These are phyloP conservation scores for Boletus huronensis DNA, from an alignment of 768 basidiomycete genomes.

Conservation along the genomic window DNA sequence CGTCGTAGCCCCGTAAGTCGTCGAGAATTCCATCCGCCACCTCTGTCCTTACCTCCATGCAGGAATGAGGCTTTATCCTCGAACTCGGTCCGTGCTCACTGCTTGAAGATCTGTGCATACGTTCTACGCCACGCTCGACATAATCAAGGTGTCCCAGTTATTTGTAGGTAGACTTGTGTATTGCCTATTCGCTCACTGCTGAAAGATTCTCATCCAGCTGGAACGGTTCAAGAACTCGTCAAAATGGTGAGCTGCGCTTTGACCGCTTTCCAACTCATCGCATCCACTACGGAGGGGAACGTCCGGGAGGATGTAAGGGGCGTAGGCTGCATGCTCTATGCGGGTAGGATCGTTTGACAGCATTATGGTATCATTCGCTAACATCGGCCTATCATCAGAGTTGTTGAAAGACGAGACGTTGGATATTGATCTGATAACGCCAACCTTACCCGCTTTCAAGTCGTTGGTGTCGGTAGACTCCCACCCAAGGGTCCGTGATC, in stretches of 20 bases:
- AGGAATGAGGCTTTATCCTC: constrained; percentile 33
- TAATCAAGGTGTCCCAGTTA: constrained; percentile 45
- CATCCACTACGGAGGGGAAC: constrained; percentile 48
- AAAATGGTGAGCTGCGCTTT: constrained; percentile 64
- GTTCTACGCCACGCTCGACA: constrained; percentile 71
- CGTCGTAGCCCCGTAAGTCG: constrained; percentile 18
- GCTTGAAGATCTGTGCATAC: constrained; percentile 79
- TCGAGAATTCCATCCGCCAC: neutral
- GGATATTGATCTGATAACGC: constrained; percentile 74
- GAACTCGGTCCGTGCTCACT: constrained; percentile 51
- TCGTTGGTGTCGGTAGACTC: constrained; percentile 53
- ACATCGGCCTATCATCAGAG: constrained; percentile 40
- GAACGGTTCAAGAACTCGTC: constrained; percentile 51
- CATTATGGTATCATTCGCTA: neutral
- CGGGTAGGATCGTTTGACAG: constrained; percentile 42
- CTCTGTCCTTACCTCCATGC: constrained; percentile 1
- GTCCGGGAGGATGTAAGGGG: constrained; percentile 75
- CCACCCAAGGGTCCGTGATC: constrained; percentile 42
- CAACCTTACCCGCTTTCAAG: constrained; percentile 79
- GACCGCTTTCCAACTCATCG: constrained; percentile 56
- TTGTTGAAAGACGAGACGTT: constrained; percentile 83
- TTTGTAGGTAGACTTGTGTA: constrained; percentile 39
- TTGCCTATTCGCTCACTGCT: constrained; percentile 6
- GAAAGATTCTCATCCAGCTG: constrained; percentile 39
- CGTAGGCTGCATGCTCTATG: constrained; percentile 75